phyloP scores from a whole-genome alignment of 1,284 basidiomycete genomes.

The Ceratobasidium sp. region DNA sequence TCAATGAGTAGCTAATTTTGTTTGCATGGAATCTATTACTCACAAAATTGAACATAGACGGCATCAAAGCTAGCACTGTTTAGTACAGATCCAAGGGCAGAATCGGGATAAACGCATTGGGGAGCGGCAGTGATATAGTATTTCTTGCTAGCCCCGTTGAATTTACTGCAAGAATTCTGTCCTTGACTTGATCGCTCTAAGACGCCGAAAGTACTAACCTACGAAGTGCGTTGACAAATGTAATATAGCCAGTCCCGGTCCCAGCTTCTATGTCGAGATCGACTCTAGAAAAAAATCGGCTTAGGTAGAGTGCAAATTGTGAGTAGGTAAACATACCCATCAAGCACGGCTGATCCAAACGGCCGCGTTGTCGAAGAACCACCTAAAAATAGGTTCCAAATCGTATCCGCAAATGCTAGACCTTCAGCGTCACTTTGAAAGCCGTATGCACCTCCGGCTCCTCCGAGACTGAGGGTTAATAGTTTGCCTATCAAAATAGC shows the following conservation, averaged over 20 bases:
- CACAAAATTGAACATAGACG: conserved; percentile 51
- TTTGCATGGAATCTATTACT: conserved; percentile 6
- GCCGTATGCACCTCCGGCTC: conserved; percentile 70
- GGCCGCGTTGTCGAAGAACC: conserved; percentile 70
- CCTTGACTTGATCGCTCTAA: too few relatives aligned
- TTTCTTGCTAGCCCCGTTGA: conserved; percentile 48
- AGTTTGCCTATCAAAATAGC: conserved; percentile 62
- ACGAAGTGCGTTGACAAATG: conserved; percentile 71
- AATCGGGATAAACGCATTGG: conserved; percentile 50
- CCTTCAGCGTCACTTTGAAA: conserved; percentile 67
- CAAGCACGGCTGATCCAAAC: conserved; percentile 72
- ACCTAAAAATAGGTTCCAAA: conserved; percentile 76
- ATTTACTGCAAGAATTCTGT: conserved; percentile 19
- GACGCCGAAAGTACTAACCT: conserved; percentile 3
- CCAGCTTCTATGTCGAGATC: conserved; percentile 78
- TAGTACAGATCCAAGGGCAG: conserved; percentile 47
- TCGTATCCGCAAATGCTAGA: conserved; percentile 51
- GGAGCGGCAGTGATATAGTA: conserved; percentile 53
- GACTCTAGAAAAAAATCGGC: conserved; percentile 60
- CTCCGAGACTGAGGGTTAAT: conserved; percentile 73
- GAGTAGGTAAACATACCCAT: conserved; percentile 66
- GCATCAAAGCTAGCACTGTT: conserved; percentile 50
- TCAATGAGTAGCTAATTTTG: not conserved
- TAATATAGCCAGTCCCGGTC: conserved; percentile 66
- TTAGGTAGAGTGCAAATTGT: not conserved